These are phyloP conservation scores for Coemansia sp. DNA, from an alignment of 192 early-diverging fungal genomes.

Conservation along the genomic window DNA sequence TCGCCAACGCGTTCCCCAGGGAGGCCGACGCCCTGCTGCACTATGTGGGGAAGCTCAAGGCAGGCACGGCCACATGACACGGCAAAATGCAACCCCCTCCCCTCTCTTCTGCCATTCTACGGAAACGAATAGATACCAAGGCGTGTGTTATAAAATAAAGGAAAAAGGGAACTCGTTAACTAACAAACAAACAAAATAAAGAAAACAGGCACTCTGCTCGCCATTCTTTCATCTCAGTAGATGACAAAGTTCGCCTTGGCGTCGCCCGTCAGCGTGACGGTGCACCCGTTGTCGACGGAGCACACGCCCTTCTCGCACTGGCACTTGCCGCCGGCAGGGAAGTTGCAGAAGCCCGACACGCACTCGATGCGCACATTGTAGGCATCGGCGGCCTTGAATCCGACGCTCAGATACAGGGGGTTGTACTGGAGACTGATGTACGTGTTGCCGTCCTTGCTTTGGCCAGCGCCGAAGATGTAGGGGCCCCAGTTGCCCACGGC, in stretches of 20 bases:
- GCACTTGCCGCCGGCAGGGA: slow-evolving; percentile 48
- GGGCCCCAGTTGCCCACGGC: slow-evolving; percentile 50
- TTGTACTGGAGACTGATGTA: slow-evolving; percentile 55
- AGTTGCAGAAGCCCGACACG: slow-evolving; percentile 36
- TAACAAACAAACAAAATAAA: neutral
- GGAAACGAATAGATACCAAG: no score
- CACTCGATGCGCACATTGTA: slow-evolving; percentile 47
- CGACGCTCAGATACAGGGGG: slow-evolving; percentile 35
- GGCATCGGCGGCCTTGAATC: slow-evolving; percentile 24
- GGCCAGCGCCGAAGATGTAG: slow-evolving; percentile 53
- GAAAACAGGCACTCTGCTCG: neutral
- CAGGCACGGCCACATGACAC: neutral
- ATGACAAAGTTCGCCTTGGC: slow-evolving; percentile 39
- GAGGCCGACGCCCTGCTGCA: slow-evolving; percentile 37
- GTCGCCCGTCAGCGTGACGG: slow-evolving; percentile 26
- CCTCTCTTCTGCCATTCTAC: no score
- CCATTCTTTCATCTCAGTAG: slow-evolving; percentile 3
- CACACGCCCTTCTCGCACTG: slow-evolving; percentile 46
- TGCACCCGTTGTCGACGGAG: slow-evolving; percentile 52
- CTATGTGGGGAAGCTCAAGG: slow-evolving; percentile 15
- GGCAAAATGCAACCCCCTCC: no score
- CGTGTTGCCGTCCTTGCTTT: slow-evolving; percentile 46
- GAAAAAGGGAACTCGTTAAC: neutral
- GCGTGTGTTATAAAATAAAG: slow-evolving; percentile 3
- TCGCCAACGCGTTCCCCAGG: slow-evolving; percentile 38